A percentile compares a stretch with the other conserved stretches of the same genome.
Evolutionary conservation across 306 rosid genomes (phyloP).

Genomic region (Lotus japonicus): DNA sequence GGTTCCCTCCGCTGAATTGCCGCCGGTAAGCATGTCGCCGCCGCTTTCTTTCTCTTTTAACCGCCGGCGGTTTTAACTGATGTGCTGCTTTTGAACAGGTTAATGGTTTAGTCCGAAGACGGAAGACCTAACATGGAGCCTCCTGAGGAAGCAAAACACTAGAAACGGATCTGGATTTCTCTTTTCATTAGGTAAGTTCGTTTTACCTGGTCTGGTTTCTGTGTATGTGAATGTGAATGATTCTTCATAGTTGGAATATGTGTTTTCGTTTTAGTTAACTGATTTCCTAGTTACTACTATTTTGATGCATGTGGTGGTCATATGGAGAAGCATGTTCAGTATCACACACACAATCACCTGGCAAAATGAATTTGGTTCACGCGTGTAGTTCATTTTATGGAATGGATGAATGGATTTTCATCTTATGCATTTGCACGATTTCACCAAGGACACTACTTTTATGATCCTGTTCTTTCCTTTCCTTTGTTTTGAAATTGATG

Average conservation of each 20-base stretch:
- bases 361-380: not conserved
- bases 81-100: not conserved
- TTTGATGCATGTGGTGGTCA: not conserved
- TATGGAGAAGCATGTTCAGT: not conserved
- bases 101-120: not conserved
- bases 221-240: too few species aligned
- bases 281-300: not conserved
- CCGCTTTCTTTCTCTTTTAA: not conserved
- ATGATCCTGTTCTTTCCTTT: not conserved
- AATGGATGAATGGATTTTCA: not conserved
- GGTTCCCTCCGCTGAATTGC: slow-evolving; percentile 17
- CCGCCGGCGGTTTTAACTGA: not conserved
- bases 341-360: too few species aligned
- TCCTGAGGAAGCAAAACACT: not conserved
- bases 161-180: slow-evolving; percentile 4
- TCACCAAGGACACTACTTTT: not conserved
- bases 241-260: not conserved
- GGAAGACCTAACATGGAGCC: not conserved
- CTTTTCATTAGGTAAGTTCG: slow-evolving; percentile 10
- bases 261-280: not conserved
- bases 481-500: not conserved
- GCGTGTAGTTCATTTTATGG: too few species aligned
- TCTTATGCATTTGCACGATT: not conserved
- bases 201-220: not conserved
- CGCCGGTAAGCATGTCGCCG: not conserved